Percentiles rank a stretch among this genome's conserved stretches.
phyloP scores from a whole-genome alignment of 2,329 filamentous ascomycete species.

The Paraphoma sp. region DNA sequence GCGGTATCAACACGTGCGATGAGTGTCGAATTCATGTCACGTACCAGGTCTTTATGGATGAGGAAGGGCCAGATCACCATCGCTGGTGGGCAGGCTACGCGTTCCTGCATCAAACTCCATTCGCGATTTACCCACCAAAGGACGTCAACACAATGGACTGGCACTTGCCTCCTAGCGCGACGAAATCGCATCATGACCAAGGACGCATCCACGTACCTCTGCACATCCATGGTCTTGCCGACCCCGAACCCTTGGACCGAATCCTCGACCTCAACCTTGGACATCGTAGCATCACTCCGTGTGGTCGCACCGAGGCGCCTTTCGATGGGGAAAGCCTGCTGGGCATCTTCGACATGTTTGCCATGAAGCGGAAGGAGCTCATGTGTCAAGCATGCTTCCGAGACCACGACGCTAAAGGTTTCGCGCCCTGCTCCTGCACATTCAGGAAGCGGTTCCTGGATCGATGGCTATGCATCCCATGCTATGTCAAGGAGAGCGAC shows the following conservation, averaged over 20 bases:
- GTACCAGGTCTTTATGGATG: conserved; percentile 28
- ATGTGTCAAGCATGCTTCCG: conserved; percentile 21
- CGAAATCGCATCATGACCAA: conserved; percentile 25
- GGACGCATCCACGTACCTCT: conserved; percentile 30
- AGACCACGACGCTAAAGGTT: background rate
- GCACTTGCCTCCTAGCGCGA: conserved; percentile 4
- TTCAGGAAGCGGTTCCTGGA: conserved; percentile 23
- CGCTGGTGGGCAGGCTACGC: conserved; percentile 31
- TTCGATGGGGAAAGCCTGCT: conserved; percentile 20
- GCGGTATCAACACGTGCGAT: conserved; percentile 32
- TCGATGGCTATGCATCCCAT: conserved; percentile 25
- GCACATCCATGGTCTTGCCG: conserved; percentile 7
- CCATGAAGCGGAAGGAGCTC: conserved; percentile 11
- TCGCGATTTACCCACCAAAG: conserved; percentile 25
- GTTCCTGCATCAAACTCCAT: conserved; percentile 15
- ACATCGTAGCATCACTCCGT: conserved; percentile 3
- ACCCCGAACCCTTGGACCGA: conserved; percentile 22
- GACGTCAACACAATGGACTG: conserved; percentile 7
- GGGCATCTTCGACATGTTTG: background rate
- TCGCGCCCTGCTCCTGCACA: conserved; percentile 19
- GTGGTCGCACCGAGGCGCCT: conserved; percentile 16
- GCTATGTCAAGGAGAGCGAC: conserved; percentile 7
- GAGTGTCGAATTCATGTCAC: conserved; percentile 37
- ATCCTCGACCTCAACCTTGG: conserved; percentile 32
- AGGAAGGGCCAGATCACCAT: conserved; percentile 21